Evolutionary conservation across 768 basidiomycete species (phyloP), one percentile per base, ranked within the genome.

Genomic region (Pleurotus giganteus): DNA sequence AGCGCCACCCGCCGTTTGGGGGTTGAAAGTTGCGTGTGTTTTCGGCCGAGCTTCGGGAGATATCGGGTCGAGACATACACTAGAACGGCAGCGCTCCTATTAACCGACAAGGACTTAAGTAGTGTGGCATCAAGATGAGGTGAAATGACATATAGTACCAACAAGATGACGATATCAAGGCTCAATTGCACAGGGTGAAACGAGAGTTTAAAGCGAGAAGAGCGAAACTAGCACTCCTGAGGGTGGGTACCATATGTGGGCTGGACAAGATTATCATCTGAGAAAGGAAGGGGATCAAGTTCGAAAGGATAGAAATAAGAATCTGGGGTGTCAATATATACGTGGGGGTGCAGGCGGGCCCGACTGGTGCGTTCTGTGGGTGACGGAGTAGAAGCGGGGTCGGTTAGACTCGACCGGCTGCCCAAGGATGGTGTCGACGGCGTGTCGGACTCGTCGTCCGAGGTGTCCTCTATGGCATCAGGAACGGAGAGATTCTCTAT

Each of bases 361-460:
- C 74, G 66, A 58, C 73, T 71, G 66, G 77, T 77, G 66, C 74
- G 77, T 64, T 81, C 82, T 45, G 69, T 64, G 36, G 79, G 75
- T 51, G 81, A 74, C 17, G 82, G 72, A 28, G 78, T 69, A 53
- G 78, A 76, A 52, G 80, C 73, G 46, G 80, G 73, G 64, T 84
- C 80, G 41, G 74, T 60, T 50, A 81, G 73, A 52, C 76, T 75
- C 57, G 84, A 67, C 45, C 37, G 87, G 87, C 59, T 76, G 76
- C 60, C 78, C 76, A 44, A 82, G 61, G 81, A 85, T 45, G 85
- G 87, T 5, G 87, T 85, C 8, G 80, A 78, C 8, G 76, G 80
- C 4, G 80, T 72, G 61, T 91, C 89, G 13, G 89, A 89, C 74
- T 91, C 90, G 72, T 91, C 89, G 71, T 91, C 90, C 42, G 89